Evolutionary conservation across 1,139 yeast genomes (phyloP), one percentile per base, ranked within the genome.

Genomic region (Yamadazyma diddensiae): DNA sequence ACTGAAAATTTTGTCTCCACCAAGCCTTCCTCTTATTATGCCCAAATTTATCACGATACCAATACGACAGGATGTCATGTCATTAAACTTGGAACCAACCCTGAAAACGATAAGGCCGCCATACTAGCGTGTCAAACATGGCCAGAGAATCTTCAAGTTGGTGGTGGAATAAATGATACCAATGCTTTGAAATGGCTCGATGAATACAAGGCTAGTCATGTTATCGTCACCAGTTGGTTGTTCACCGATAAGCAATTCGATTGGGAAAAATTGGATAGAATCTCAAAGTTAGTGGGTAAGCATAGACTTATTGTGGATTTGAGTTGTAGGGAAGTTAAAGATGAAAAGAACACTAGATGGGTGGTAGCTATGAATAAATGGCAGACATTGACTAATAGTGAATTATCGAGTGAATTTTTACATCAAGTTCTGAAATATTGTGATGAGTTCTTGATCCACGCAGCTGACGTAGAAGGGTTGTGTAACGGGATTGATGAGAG

Each of bases 381-480:
- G 98, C 97, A 90, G 58, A 85, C 94, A 0, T 61, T 90, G 25
- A 92, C 98, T 0, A 70, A 68, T 29, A 72, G 79, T 30, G 73
- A 62, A 34, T 65, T 92, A 34, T 65, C 67, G 31, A 54, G 56
- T 25, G 73, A 72, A 19, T 73, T 85, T 19, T 70, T 92, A 35
- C 54, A 47, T 4, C 42, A 57, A 34, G 70, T 92, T 22, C 62
- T 82, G 10, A 37, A 66, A 31, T 85, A 82, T 55, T 86, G 97
- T 50, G 74, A 77, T 42, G 98, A 92, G 58, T 85, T 90, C 50
- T 64, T 92, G 38, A 81, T 92, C 16, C 99, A 92, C 59, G 98
- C 98, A 3, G 99, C 98, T 0, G 98, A 92, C 55, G 97, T 92
- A 3, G 99, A 92, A 58, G 99, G 99, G 0, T 67, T 92, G 16